These are phyloP conservation scores for Arabidopsis arenosa DNA, from an alignment of 345 rosid genomes.

Conservation along the genomic window DNA sequence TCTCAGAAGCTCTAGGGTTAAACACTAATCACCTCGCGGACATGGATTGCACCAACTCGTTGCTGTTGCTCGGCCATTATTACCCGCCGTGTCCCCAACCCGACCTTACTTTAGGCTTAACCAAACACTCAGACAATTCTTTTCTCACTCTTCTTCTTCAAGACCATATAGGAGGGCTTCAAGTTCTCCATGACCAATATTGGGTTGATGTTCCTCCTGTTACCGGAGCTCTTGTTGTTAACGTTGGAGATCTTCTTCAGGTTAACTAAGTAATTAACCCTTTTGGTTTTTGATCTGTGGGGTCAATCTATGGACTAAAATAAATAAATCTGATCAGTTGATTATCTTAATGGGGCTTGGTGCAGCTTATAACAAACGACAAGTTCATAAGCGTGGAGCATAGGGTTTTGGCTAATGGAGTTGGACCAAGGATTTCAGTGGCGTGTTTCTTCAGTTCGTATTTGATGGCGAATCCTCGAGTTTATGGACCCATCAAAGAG, in stretches of 20 bases:
- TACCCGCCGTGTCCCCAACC: constrained; percentile 69
- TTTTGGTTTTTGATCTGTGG: background rate
- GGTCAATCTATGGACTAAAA: background rate
- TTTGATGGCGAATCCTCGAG: constrained; percentile 33
- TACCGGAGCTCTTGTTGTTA: constrained; percentile 63
- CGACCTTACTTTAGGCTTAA: constrained; percentile 54
- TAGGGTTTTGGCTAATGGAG: constrained; percentile 48
- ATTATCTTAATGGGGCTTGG: background rate
- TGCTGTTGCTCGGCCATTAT: constrained; percentile 51
- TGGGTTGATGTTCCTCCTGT: constrained; percentile 61
- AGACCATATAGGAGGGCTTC: constrained; percentile 70
- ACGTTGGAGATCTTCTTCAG: constrained; percentile 69
- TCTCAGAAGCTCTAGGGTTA: constrained; percentile 66
- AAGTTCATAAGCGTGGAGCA: constrained; percentile 59
- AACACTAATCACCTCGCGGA: constrained; percentile 48
- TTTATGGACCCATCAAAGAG: constrained; percentile 51
- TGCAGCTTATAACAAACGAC: constrained; percentile 55
- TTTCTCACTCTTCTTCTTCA: constrained; percentile 67
- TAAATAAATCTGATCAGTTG: background rate
- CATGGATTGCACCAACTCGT: constrained; percentile 52
- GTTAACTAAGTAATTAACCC: constrained; percentile 41
- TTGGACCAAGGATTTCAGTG: constrained; percentile 50
- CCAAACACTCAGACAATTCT: constrained; percentile 53
- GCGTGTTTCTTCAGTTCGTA: constrained; percentile 43
- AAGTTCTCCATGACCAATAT: constrained; percentile 51